Conservation (phyloP, 805 yeast species). For the Sugiyamaella floridensis region DNA sequence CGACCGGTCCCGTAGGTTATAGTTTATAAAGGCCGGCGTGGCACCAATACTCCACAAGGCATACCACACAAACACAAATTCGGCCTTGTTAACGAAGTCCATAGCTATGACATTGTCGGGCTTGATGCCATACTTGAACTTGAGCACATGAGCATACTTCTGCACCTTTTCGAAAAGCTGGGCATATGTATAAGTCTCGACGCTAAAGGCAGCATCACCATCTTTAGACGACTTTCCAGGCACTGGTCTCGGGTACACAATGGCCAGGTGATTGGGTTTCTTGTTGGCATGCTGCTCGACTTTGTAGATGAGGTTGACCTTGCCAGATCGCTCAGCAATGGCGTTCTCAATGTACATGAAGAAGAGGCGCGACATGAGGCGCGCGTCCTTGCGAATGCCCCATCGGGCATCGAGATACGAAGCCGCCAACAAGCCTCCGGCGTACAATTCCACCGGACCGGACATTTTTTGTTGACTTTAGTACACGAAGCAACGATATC, state of each 20-base stretch:
- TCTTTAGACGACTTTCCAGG: slow-evolving; percentile 31
- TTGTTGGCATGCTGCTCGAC: slow-evolving; percentile 51
- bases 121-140: slow-evolving; percentile 54
- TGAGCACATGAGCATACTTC: slow-evolving; percentile 58
- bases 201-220: slow-evolving; percentile 36
- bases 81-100: slow-evolving; percentile 75
- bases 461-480: background rate
- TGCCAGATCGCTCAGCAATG: slow-evolving; percentile 32
- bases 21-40: slow-evolving; percentile 77
- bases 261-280: slow-evolving; percentile 48
- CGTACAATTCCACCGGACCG: slow-evolving; percentile 14
- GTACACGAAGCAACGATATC: too few species aligned
- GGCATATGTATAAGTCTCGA: slow-evolving; percentile 61
- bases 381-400: slow-evolving; percentile 47
- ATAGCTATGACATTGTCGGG: slow-evolving; percentile 66
- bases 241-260: slow-evolving; percentile 49
- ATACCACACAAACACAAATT: slow-evolving; percentile 72
- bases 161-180: slow-evolving; percentile 63
- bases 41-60: slow-evolving; percentile 92
- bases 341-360: slow-evolving; percentile 36
- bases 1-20: slow-evolving; percentile 65
- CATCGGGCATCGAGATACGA: slow-evolving; percentile 43
- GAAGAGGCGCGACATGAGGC: slow-evolving; percentile 37
- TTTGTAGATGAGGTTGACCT: slow-evolving; percentile 58
- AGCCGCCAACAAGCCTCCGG: slow-evolving; percentile 26